These are phyloP conservation scores for Ophiognomonia clavigignenti-juglandacearum DNA, from an alignment of 2,329 filamentous ascomycete species.

Conservation along the genomic window DNA sequence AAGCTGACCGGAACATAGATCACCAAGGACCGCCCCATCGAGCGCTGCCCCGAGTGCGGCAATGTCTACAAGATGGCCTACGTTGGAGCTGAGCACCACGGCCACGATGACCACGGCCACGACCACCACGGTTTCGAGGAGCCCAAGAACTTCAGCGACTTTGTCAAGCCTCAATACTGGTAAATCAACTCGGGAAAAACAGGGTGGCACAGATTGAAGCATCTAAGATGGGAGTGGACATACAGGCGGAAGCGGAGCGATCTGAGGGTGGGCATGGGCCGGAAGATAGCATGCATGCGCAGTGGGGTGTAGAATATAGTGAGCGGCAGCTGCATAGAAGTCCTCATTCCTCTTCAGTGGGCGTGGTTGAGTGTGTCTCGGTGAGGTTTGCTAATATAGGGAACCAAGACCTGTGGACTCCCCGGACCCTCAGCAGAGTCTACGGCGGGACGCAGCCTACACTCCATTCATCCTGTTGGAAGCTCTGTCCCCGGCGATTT, in stretches of 20 bases:
- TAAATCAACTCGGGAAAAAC: constrained; percentile 39
- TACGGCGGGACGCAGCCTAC: too few relatives aligned
- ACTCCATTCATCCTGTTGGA: too few relatives aligned
- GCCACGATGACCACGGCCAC: constrained; percentile 52
- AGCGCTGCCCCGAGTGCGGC: constrained; percentile 96
- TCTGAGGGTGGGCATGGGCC: background rate
- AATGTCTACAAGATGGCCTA: constrained; percentile 98
- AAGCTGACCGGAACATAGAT: constrained; percentile 45
- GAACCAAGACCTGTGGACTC: too few relatives aligned
- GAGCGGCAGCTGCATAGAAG: constrained; percentile 21
- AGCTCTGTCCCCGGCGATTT: too few relatives aligned
- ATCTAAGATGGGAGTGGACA: constrained; percentile 6
- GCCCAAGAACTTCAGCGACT: constrained; percentile 96
- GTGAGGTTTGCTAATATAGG: too few relatives aligned
- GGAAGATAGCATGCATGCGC: constrained; percentile 3
- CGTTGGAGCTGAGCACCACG: constrained; percentile 69
- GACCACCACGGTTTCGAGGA: constrained; percentile 66
- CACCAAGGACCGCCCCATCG: constrained; percentile 81
- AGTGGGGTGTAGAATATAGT: constrained; percentile 36
- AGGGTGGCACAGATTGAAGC: background rate
- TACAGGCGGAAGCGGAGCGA: constrained; percentile 9
- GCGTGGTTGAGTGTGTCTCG: too few relatives aligned
- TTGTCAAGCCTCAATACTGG: constrained; percentile 90
- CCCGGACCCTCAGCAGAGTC: too few relatives aligned
- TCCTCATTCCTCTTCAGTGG: constrained; percentile 9